These are phyloP conservation scores for Parietaria judaica DNA, from an alignment of 306 rosid genomes.

Conservation along the genomic window DNA sequence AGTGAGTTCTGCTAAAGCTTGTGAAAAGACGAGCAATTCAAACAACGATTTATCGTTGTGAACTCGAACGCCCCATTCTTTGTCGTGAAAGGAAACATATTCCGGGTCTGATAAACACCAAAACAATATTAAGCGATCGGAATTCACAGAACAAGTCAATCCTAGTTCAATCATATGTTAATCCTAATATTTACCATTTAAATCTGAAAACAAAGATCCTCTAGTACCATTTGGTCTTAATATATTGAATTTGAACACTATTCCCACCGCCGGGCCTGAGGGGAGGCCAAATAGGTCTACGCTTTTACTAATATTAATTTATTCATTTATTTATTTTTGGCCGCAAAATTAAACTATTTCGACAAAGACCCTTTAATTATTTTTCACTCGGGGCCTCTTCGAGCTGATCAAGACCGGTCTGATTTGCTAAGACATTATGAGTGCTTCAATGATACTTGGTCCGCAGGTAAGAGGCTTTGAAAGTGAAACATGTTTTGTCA, in stretches of 20 bases:
- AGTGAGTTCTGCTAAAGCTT: conserved; percentile 78
- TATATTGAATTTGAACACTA: too few species aligned
- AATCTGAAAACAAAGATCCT: background rate
- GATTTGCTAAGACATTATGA: background rate
- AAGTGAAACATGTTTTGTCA: background rate
- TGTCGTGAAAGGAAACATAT: conserved; percentile 66
- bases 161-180: too few species aligned
- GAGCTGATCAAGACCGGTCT: too few species aligned
- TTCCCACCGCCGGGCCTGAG: too few species aligned
- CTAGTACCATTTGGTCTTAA: too few species aligned
- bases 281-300: too few species aligned
- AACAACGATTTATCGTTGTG: conserved; percentile 68
- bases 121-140: conserved; percentile 3
- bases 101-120: conserved; percentile 42
- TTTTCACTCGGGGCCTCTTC: too few species aligned
- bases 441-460: background rate
- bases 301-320: too few species aligned
- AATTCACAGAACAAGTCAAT: background rate
- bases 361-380: too few species aligned
- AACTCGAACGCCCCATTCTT: conserved; percentile 90
- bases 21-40: conserved; percentile 74
- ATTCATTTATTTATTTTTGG: too few species aligned
- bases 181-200: background rate
- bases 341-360: too few species aligned
- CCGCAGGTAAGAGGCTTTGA: background rate